phyloP scores from a whole-genome alignment of 192 early-diverging fungal species.

The Lobosporangium transversale region DNA sequence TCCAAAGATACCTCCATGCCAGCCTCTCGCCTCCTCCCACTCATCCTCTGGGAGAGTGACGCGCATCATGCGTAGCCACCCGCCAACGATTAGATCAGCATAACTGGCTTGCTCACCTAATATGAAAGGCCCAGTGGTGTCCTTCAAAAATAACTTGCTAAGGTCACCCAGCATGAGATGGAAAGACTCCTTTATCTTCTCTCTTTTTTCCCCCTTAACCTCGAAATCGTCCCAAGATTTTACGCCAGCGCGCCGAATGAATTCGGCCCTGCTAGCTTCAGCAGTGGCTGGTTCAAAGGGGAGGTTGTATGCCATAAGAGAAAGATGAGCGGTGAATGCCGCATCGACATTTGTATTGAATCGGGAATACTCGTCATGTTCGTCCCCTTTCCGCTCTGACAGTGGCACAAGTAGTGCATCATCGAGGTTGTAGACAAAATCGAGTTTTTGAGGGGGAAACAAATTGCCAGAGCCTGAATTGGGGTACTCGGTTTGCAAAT shows the following conservation, averaged over 20 bases:
- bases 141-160: conserved; percentile 35
- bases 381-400: conserved; percentile 34
- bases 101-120: conserved; percentile 37
- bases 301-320: conserved; percentile 30
- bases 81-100: conserved; percentile 50
- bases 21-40: conserved; percentile 39
- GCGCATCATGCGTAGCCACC: conserved; percentile 38
- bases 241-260: conserved; percentile 33
- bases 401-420: conserved; percentile 25
- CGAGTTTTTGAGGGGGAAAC: conserved; percentile 51
- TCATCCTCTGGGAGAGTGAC: conserved; percentile 29
- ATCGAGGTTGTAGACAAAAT: conserved; percentile 36
- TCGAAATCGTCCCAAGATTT: conserved; percentile 36
- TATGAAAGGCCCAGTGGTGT: conserved; percentile 43
- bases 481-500: conserved; percentile 38
- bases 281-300: conserved; percentile 31
- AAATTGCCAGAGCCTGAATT: conserved; percentile 38
- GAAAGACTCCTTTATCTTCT: conserved; percentile 34
- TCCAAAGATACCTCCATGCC: conserved; percentile 51
- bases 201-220: conserved; percentile 30
- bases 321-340: conserved; percentile 25
- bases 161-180: conserved; percentile 34
- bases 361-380: conserved; percentile 17
- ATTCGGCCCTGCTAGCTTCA: conserved; percentile 23
- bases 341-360: conserved; percentile 44